Base-by-base conservation (phyloP, 78 protist genomes). In the Corallochytrium limacisporum region DNA sequence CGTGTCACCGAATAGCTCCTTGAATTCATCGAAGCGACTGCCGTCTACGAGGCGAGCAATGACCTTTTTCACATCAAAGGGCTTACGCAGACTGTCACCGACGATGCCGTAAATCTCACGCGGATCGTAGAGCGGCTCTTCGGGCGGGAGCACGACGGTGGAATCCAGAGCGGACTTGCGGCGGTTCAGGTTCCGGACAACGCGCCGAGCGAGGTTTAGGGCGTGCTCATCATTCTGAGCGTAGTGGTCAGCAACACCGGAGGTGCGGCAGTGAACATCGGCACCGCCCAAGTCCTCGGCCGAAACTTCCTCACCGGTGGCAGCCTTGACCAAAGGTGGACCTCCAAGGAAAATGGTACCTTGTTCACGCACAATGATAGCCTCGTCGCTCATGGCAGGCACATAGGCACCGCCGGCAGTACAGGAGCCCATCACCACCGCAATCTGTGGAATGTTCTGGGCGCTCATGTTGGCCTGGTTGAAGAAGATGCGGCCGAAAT, bases 391-490 rank as follows among this genome's bases (percentile, higher is more conserved):
- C 98, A 93, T 93, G 2, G 94, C 94, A 13, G 95, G 98, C 31
- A 93, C 95, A 50, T 88, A 91, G 0, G 98, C 98, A 32, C 98
- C 98, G 43, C 98, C 98, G 3, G 98, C 98, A 7, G 98, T 93
- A 71, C 98, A 93, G 33, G 85, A 74, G 37, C 98, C 98, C 95
- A 90, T 87, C n/a, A 93, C 98, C 12, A 88, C 87, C 2, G 95
- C 94, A 37, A 90, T 81, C 60, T 74, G 22, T 9, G 94, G 92
- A 26, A 93, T 90, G 22, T 87, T 69, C 70, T 32, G 28, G 20
- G 88, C 44, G 0, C 91, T 79, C 95, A 90, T 87, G 48, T 62
- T 69, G 16, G 95, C 93, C 72, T 92, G 98, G 85, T 93, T 93
- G 79, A 47, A 90, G 65, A 93, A 93, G 51, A 93, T 93, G 43